phyloP scores from a whole-genome alignment of 331 rosid species.

The Quercus phellos region DNA sequence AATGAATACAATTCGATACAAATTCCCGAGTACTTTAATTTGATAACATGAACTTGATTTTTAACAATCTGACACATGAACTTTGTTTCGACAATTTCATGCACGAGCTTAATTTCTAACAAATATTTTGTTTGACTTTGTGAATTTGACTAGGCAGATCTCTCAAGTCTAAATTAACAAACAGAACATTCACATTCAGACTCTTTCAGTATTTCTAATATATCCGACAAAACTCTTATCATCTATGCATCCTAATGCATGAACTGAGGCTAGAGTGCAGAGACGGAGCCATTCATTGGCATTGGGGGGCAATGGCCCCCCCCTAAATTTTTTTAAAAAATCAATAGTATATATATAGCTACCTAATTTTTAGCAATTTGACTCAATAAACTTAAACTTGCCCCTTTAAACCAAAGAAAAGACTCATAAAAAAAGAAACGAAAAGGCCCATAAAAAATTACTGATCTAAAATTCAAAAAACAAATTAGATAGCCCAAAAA shows the following conservation, averaged over 20 bases:
- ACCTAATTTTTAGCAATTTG: too few species aligned
- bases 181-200: neutral
- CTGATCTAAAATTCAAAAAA: too few species aligned
- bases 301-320: too few species aligned
- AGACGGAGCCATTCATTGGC: too few species aligned
- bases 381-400: too few species aligned
- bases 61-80: neutral
- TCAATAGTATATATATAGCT: too few species aligned
- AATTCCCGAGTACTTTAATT: neutral
- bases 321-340: too few species aligned
- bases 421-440: too few species aligned
- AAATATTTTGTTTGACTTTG: neutral
- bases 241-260: neutral
- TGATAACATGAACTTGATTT: constrained; percentile 8
- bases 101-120: constrained; percentile 11
- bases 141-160: neutral
- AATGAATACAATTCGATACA: neutral
- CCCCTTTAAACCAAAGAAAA: too few species aligned
- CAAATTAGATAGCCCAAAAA: too few species aligned
- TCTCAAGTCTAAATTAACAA: neutral
- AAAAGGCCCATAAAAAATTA: too few species aligned
- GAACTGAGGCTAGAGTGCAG: neutral
- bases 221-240: neutral
- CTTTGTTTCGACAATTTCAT: neutral
- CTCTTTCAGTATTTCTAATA: neutral